Conservation (phyloP, 768 basidiomycete genomes). For the Harrya chromipes region DNA sequence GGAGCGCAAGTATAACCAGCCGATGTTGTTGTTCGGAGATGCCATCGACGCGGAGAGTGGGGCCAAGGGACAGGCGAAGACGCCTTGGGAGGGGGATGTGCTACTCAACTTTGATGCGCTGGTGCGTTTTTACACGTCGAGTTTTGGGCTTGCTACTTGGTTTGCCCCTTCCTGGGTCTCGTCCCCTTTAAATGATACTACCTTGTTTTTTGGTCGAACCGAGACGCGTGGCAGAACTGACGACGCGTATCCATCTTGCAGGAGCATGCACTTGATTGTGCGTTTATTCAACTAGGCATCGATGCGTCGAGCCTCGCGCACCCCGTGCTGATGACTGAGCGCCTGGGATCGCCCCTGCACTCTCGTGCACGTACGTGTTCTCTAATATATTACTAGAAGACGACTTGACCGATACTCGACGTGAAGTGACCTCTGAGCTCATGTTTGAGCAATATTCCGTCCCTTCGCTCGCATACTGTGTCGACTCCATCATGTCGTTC, state of each 20-base stretch:
- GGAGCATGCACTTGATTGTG: slow-evolving; percentile 95
- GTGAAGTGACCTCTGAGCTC: slow-evolving; percentile 91
- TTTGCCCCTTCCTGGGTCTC: too few relatives aligned
- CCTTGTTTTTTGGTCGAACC: background rate
- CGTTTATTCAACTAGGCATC: slow-evolving; percentile 84
- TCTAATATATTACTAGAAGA: background rate
- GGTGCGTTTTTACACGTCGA: slow-evolving; percentile 49
- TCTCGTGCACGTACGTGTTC: slow-evolving; percentile 72
- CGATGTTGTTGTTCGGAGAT: slow-evolving; percentile 83
- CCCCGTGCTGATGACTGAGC: slow-evolving; percentile 92
- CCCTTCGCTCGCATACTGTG: slow-evolving; percentile 81
- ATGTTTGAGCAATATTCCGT: slow-evolving; percentile 92
- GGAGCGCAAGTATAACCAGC: slow-evolving; percentile 81
- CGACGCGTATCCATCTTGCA: slow-evolving; percentile 39
- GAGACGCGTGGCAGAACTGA: background rate
- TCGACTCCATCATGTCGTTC: slow-evolving; percentile 92
- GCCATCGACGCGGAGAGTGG: slow-evolving; percentile 85
- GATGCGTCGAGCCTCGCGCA: slow-evolving; percentile 74
- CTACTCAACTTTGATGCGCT: slow-evolving; percentile 88
- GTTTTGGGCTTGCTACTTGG: background rate
- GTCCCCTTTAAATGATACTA: too few relatives aligned
- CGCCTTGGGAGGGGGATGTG: slow-evolving; percentile 94
- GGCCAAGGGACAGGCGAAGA: slow-evolving; percentile 71
- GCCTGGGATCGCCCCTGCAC: slow-evolving; percentile 83
- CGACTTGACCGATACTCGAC: background rate